A percentile compares a stretch with the other conserved stretches of the same genome.
phyloP scores from a whole-genome alignment of 371 early-diverging fungal genomes.

The Chytridium lagenaria region DNA sequence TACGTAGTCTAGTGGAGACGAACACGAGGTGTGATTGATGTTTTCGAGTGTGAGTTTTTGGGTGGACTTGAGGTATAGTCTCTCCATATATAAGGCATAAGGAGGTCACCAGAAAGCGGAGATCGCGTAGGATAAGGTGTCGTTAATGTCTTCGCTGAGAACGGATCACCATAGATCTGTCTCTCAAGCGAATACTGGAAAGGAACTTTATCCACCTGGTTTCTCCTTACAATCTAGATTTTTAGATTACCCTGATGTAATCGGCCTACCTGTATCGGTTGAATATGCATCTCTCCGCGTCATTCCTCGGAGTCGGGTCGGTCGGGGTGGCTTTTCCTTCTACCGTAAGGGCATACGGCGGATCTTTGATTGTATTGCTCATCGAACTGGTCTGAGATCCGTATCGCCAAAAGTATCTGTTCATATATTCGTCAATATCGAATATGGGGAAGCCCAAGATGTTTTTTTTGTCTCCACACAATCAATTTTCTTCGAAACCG shows the following conservation, averaged over 20 bases:
- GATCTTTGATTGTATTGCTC: background rate
- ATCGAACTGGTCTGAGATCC: background rate
- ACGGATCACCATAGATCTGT: constrained; percentile 70
- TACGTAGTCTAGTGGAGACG: constrained; percentile 78
- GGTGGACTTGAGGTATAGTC: constrained; percentile 62
- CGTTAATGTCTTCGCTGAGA: constrained; percentile 61
- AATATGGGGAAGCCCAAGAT: background rate
- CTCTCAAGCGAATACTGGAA: constrained; percentile 76
- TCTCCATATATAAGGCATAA: constrained; percentile 76
- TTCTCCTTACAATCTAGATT: background rate
- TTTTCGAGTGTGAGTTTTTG: constrained; percentile 58
- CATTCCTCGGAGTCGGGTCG: too few species aligned
- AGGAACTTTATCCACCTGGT: constrained; percentile 29
- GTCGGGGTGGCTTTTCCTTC: background rate
- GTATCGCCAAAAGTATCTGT: background rate
- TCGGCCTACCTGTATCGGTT: too few species aligned
- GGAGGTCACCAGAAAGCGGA: constrained; percentile 68
- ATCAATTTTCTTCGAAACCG: background rate
- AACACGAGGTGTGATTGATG: constrained; percentile 43
- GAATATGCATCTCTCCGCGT: too few species aligned
- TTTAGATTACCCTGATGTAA: too few species aligned
- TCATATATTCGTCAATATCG: background rate
- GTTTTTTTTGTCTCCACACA: background rate
- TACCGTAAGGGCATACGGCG: background rate
- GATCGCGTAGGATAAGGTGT: constrained; percentile 61